Base-by-base conservation (phyloP, 371 early-diverging fungal genomes). In the Lichtheimia corymbifera region DNA sequence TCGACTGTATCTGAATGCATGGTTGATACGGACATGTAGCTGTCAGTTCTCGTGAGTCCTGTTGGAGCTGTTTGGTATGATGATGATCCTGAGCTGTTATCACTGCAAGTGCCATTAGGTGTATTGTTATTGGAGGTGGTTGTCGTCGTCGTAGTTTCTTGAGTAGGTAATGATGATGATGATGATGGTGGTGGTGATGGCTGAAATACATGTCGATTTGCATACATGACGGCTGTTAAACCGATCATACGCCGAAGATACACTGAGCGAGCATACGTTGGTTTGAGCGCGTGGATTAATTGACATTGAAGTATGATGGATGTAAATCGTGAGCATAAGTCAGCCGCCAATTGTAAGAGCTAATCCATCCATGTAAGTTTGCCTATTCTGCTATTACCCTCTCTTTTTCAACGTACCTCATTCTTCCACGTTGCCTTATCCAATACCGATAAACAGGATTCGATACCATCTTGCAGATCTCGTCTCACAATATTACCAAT, bases 391-490 rank as follows among this genome's bases (percentile, higher is more conserved):
- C 9, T 2, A 11, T 35, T 35, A 0, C 9, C 2, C 9, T 35
- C 11, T 28, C 7, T 4, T n/a, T 40, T 17, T 13, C 20, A 44
- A 28, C 35, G 2, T 50, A 70, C 67, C 50, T 68, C 59, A 2
- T 58, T 44, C 30, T 57, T 59, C 76, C 73, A 74, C 9, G 18
- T 67, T 0, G 45, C 51, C 6, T 50, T 14, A 45, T 55, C 42
- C 14, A 64, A 13, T 24, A 52, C 54, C 2, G 45, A 47, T 18
- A 58, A 41, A 5, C 53, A 47, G 2, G 52, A 35, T 9, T 54
- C 71, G n/a, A 79, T 63, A 0, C 66, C 63, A 4, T 65, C 60
- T 54, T 79, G 70, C 35, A 79, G 61, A 13, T 71, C 68, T 17
- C 68, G 64, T 14, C 63, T 43, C 5, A 73, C 44, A 12, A 66